Evolutionary conservation across 371 early-diverging fungal genomes (phyloP), one percentile per base, ranked within the genome.

Genomic region (Enterospora canceri): DNA sequence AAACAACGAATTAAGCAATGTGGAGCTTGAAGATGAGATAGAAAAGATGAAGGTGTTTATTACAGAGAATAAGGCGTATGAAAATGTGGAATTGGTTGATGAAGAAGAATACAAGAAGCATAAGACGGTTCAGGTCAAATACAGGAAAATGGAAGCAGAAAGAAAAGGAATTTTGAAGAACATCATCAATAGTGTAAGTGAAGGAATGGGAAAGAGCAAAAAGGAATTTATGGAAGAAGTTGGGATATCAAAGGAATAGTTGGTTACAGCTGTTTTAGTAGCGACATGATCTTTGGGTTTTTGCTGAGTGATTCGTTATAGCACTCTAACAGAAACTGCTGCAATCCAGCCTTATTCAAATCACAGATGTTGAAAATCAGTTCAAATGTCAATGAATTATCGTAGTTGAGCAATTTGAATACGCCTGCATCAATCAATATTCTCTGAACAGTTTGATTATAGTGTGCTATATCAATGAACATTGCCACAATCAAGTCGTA

Each of bases 181-280:
- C 18, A 72, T 79, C 21, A 24, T 74, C 2, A 67, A 56, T 16
- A 57, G 28, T 21, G 32, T 79, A 28, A 51, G 29, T 29, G 79
- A 79, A 53, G 72, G 75, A 15, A 33, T 65, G 46, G 72, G 58
- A 21, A 66, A 65, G 23, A 74, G 59, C 50, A 70, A 66, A 30
- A 53, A 50, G 23, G 73, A 68, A 23, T 54, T 79, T 21, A 33
- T 74, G 21, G 68, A 67, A n/a, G 74, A 72, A 21, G 62, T 70
- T 24, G 79, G 75, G 35, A 66, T 79, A 40, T 40, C n/a, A 40
- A 40, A 40, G n/a, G 8, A 40, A 40, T 40, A 12, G 8, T 12
- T 40, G 40, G 8, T 40, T 40, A 12, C n/a, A 40, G n/a, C 8
- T 4, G 8, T 8, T 51, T 51, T 24, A 18, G 19, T 51, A 8